Base-by-base conservation (phyloP, 495 filamentous ascomycete species). In the Parmelia sp. region DNA sequence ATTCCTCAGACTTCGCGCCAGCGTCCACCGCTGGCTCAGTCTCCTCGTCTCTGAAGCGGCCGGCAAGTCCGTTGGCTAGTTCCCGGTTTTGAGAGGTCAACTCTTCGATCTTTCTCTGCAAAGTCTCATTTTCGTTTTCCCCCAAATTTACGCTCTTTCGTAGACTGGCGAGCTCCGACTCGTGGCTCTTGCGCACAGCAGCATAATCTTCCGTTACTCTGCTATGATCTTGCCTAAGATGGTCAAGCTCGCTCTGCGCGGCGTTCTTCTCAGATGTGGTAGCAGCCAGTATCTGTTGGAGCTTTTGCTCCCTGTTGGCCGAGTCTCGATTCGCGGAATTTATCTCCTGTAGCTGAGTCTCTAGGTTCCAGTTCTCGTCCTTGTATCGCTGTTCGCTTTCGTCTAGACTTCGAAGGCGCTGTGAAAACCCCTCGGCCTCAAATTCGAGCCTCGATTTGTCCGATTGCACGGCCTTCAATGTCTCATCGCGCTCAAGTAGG, bases 321-420 rank as follows among this genome's bases (percentile, higher is more conserved):
- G 88, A 82, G 14, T 94, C 91, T 70, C 84, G 87, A 55, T 83
- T 79, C 21, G 81, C 74, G 11, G 88, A 83, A 65, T 88, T 80
- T 33, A 92, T 78, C 60, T 97, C 92, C 63, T 95, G 94, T 33
- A 90, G 83, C 68, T 89, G 87, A 2, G 91, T 91, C 75, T 97
- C 94, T 51, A 98, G 81, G 65, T 88, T 90, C 94, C 94, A 98
- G 71, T 97, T 98, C 72, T 96, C 93, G 71, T 98, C 94, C 74
- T 96, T 97, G 74, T 92, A 96, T 23, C 90, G 85, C 73, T 91
- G 88, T 76, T 98, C 94, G 69, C 88, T 95, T 74, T 97, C 94
- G 69, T 96, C 92, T 40, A 97, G 78, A 10, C 80, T 80, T 69
- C 88, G 88, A 57, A 97, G 79, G 15, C 91, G 86, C 71, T 92